phyloP scores from a whole-genome alignment of 1,284 basidiomycete species.

The Vanrija pseudolonga region DNA sequence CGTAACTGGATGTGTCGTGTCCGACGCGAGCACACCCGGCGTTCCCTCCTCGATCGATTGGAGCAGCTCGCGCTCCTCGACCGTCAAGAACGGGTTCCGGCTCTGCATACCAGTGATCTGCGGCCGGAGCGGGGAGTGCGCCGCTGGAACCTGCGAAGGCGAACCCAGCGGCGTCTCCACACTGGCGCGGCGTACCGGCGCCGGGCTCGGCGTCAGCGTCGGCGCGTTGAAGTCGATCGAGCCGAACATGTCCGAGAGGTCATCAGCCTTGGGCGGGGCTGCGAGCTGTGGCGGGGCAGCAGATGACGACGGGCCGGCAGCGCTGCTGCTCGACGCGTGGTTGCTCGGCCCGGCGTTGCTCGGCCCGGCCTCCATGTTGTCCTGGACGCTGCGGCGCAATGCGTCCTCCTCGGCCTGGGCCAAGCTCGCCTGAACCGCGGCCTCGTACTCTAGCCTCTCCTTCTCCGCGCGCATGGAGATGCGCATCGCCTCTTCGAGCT shows the following conservation, averaged over 20 bases:
- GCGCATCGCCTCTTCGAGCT: slow-evolving; percentile 42
- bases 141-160: neutral
- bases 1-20: neutral
- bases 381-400: neutral
- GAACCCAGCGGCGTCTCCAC: neutral
- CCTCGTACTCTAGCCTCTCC: slow-evolving; percentile 39
- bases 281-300: neutral
- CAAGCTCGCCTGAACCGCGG: slow-evolving; percentile 36
- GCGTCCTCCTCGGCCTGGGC: slow-evolving; percentile 29
- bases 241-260: slow-evolving; percentile 11
- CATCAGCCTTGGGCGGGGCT: neutral
- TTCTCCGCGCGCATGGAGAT: slow-evolving; percentile 27
- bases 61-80: slow-evolving; percentile 64
- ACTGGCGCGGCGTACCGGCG: neutral
- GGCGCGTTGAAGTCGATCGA: slow-evolving; percentile 9
- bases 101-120: slow-evolving; percentile 23
- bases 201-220: neutral
- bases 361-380: neutral
- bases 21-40: neutral
- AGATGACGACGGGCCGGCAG: neutral
- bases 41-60: no score
- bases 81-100: slow-evolving; percentile 55
- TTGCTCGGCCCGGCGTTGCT: neutral
- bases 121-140: neutral
- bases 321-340: neutral